A percentile compares a stretch with the other conserved stretches of the same genome.
Conservation (phyloP, 2,329 filamentous ascomycete genomes). For the Achaetomium macrosporum region DNA sequence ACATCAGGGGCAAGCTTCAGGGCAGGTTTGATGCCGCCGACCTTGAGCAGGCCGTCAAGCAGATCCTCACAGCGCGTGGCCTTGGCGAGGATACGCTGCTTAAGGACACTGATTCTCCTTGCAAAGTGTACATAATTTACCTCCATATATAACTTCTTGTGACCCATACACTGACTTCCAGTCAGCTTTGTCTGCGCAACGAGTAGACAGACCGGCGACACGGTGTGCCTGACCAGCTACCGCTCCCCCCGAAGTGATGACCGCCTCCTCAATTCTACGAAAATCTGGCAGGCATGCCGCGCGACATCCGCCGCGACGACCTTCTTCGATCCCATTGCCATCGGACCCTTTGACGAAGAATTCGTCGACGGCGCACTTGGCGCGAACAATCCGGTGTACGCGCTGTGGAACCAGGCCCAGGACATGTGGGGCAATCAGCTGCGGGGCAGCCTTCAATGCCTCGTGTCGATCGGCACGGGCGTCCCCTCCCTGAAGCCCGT, state of each 20-base stretch:
- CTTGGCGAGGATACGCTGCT: conserved; percentile 19
- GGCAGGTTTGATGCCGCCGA: conserved; percentile 18
- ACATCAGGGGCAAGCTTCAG: conserved; percentile 18
- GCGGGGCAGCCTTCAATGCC: conserved; percentile 29
- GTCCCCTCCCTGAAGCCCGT: conserved; percentile 28
- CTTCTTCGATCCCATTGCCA: conserved; percentile 22
- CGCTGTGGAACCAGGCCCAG: conserved; percentile 36
- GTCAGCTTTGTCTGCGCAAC: conserved; percentile 20
- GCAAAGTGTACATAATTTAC: conserved; percentile 22
- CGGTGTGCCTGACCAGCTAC: conserved; percentile 15
- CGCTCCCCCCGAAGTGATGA: conserved; percentile 19
- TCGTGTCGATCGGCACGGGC: conserved; percentile 38
- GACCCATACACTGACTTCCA: not conserved
- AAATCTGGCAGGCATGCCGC: conserved; percentile 22
- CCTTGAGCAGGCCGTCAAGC: conserved; percentile 18
- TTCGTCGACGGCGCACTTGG: conserved; percentile 36
- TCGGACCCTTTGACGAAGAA: conserved; percentile 15
- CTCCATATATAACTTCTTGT: not conserved
- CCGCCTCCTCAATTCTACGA: conserved; percentile 17
- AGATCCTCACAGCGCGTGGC: conserved; percentile 11
- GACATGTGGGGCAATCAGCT: conserved; percentile 31
- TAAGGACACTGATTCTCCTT: conserved; percentile 20
- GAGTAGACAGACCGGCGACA: conserved; percentile 21
- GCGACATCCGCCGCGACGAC: conserved; percentile 21
- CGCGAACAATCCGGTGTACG: conserved; percentile 39